These are phyloP conservation scores for Solanum megistacrolobum DNA, from an alignment of 257 asterid species.

Conservation along the genomic window DNA sequence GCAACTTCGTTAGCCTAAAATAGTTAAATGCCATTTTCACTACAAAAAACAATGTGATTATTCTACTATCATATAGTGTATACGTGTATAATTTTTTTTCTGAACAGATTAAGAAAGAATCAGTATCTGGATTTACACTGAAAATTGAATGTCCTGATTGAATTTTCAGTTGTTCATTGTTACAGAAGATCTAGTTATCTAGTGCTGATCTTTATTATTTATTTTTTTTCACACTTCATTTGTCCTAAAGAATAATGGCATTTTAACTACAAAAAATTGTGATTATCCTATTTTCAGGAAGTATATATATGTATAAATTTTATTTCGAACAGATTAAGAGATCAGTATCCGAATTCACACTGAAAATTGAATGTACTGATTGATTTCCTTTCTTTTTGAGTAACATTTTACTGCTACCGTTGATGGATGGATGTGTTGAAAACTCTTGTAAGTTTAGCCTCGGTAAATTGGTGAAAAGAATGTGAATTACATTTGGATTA, in stretches of 20 bases:
- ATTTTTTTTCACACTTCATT: not conserved
- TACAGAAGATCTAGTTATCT: not conserved
- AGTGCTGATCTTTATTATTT: not conserved
- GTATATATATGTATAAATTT: not conserved
- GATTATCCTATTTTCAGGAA: not conserved
- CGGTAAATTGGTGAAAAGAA: not conserved
- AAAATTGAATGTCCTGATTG: not conserved
- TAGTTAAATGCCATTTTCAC: not conserved
- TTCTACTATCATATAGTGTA: not conserved
- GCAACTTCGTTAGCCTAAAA: not conserved
- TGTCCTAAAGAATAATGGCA: not conserved
- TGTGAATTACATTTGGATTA: not conserved
- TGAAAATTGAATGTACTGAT: not conserved
- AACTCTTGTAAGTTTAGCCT: not conserved
- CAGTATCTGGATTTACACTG: not conserved
- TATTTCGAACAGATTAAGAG: not conserved
- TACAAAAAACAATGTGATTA: not conserved
- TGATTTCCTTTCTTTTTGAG: not conserved
- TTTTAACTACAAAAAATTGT: not conserved
- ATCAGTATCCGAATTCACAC: not conserved
- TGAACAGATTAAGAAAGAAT: not conserved
- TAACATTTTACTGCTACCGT: not conserved
- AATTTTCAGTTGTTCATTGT: not conserved
- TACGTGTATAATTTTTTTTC: not conserved
- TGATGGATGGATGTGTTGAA: not conserved